Evolutionary conservation across 495 filamentous ascomycete genomes (phyloP), one percentile per base, ranked within the genome.

Genomic region (Darksidea phi): DNA sequence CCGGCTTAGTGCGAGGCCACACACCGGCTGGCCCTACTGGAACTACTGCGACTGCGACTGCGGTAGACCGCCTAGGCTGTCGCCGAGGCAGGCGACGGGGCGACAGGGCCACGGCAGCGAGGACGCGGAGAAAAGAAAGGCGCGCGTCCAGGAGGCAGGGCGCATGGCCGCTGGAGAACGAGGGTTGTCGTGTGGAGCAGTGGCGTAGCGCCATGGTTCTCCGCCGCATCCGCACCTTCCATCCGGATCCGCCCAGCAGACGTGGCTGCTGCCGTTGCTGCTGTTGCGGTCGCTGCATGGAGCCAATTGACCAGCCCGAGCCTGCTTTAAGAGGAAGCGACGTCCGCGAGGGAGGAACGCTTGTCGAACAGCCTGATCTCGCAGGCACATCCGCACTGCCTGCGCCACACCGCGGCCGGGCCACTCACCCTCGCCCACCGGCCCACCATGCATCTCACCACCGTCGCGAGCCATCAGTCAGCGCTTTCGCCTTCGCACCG

Each of bases 301-400:
- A 43, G 41, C 41, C 41, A 43, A 43, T 43, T 43, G 41, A 4
- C 41, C 41, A 43, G 41, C 41, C 13, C 3, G 41, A 3, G 41
- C 41, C 41, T 4, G 3, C 41, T 43, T 43, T 4, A 43, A 43
- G 18, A 20, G 41, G 41, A 43, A 43, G 41, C 41, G 15, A 43
- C 15, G 41, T 15, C 41, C 41, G 41, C 41, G 41, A 43, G 15
- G 3, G n/a, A 8, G 2, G 15, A 6, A n/a, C 20, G 20, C 20
- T 17, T 37, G 37, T 18, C 38, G 50, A 53, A 61, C 57, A 61
- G 57, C 48, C 57, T 61, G 57, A 61, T 53, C 25, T 54, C 23
- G 48, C 43, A 10, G 8, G 15, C 17, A 15, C 3, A 15, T 3
- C 28, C 49, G 56, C 57, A 53, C 21, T 42, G 15, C 8, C 24